Conservation (phyloP, 805 yeast species). For the Saccharomyces kudriavzevii region DNA sequence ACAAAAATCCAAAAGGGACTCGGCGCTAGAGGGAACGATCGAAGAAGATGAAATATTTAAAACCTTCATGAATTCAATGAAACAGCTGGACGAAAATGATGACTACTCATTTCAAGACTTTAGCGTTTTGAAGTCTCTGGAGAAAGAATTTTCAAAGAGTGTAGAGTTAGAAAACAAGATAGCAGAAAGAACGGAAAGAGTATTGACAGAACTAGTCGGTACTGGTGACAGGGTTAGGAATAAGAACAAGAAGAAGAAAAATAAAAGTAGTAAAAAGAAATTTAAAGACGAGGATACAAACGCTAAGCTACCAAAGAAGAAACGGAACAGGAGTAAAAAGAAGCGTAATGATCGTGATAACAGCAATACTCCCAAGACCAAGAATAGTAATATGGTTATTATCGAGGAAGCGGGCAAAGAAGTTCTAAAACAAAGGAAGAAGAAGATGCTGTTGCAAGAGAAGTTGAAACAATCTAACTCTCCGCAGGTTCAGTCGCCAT, state of each 20-base stretch:
- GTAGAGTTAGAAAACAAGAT: slow-evolving; percentile 12
- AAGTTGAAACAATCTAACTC: background rate
- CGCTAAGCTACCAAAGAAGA: background rate
- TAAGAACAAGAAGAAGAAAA: slow-evolving; percentile 17
- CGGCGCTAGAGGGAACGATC: slow-evolving; percentile 25
- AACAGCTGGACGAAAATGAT: slow-evolving; percentile 13
- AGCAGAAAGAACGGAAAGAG: slow-evolving; percentile 17
- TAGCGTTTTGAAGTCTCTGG: slow-evolving; percentile 23
- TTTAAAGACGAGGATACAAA: background rate
- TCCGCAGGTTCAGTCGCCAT: background rate
- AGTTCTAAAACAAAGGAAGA: background rate
- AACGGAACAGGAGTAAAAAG: background rate
- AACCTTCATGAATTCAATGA: slow-evolving; percentile 26
- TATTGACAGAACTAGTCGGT: slow-evolving; percentile 24
- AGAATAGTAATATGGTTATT: background rate
- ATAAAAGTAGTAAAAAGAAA: slow-evolving; percentile 7
- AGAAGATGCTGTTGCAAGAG: background rate
- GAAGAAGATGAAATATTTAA: slow-evolving; percentile 26
- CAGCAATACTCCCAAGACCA: background rate
- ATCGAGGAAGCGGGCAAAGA: background rate
- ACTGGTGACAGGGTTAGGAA: slow-evolving; percentile 12
- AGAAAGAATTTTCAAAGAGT: slow-evolving; percentile 21
- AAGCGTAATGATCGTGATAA: background rate
- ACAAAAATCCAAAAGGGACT: slow-evolving; percentile 4
- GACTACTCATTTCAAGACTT: slow-evolving; percentile 19